Evolutionary conservation across 2,329 filamentous ascomycete genomes (phyloP), one percentile per base, ranked within the genome.

Genomic region (Coniella lustricola): DNA sequence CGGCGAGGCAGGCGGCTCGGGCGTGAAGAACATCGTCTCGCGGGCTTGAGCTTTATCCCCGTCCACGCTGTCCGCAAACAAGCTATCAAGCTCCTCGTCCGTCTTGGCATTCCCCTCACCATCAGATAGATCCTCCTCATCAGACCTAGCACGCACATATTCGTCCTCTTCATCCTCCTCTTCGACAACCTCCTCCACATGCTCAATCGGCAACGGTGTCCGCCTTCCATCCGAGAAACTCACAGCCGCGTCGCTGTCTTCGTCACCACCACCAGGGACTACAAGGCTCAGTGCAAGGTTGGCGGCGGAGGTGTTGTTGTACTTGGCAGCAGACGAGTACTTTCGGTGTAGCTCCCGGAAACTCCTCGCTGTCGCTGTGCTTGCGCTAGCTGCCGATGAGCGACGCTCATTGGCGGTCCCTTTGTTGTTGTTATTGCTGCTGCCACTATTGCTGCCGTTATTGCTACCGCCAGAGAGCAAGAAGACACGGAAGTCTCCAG

Each of bases 291-390:
- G 65, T 1, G 66, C 65, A 31, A 78, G 61, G 14, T 45, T 49
- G 4, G 69, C 70, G 14, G 67, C 67, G 14, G 65, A 64, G 1
- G 65, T 64, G 3, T 60, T 62, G 38, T 66, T 62, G 38, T 66
- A 66, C 54, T 71, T 70, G 37, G 70, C 66, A 22, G 70, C 72
- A 1, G 75, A 72, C 14, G 77, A 76, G 59, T 77, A 81, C 56
- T 78, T 81, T 37, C 76, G 68, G 57, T 82, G 77, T 29, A 84
- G 66, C 34, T 83, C 78, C 34, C 77, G 73, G 59, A 84, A 83
- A 57, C 82, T 86, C 56, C 75, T 71, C 1, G 80, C 80, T 3
- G 84, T 85, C 16, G 81, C 77, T 10, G 82, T 85, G 64, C 81
- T 85, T 13, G 74, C 74, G 55, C 82, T 87, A 17, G 81, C 77